Percentiles rank a stretch among this genome's conserved stretches.
phyloP scores from a whole-genome alignment of 2,329 filamentous ascomycete genomes.

The Hortaea werneckii region DNA sequence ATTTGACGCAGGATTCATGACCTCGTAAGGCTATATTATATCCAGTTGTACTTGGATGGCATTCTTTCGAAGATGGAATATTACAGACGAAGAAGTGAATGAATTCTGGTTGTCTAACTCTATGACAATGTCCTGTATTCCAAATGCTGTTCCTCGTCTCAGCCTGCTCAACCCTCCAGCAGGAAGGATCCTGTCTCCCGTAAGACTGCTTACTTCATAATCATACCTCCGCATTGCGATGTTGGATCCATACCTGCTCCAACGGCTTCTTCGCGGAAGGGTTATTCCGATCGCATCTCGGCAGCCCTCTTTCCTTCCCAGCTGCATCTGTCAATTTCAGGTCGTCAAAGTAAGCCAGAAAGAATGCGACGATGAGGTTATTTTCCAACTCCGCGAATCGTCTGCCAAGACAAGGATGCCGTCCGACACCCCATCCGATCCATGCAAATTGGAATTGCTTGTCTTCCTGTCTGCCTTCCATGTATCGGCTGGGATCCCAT shows the following conservation, averaged over 20 bases:
- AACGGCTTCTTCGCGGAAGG: constrained; percentile 34
- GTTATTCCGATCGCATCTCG: constrained; percentile 27
- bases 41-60: background rate
- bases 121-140: too few species aligned
- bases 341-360: constrained; percentile 42
- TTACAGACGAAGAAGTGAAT: too few species aligned
- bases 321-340: constrained; percentile 33
- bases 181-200: too few species aligned
- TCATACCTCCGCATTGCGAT: constrained; percentile 20
- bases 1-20: too few species aligned
- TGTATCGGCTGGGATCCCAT: constrained; percentile 44
- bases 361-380: constrained; percentile 40
- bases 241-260: constrained; percentile 27
- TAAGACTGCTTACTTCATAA: constrained; percentile 5
- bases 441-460: constrained; percentile 29
- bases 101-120: too few species aligned
- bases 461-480: constrained; percentile 40
- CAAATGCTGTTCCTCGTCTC: too few species aligned
- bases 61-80: background rate
- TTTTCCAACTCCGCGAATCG: constrained; percentile 46
- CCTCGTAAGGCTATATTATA: too few species aligned
- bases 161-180: too few species aligned
- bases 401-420: constrained; percentile 36
- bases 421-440: constrained; percentile 25
- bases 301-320: constrained; percentile 26